Evolutionary conservation across 805 yeast species (phyloP), one percentile per base, ranked within the genome.

Genomic region (Yarrowia sp.): DNA sequence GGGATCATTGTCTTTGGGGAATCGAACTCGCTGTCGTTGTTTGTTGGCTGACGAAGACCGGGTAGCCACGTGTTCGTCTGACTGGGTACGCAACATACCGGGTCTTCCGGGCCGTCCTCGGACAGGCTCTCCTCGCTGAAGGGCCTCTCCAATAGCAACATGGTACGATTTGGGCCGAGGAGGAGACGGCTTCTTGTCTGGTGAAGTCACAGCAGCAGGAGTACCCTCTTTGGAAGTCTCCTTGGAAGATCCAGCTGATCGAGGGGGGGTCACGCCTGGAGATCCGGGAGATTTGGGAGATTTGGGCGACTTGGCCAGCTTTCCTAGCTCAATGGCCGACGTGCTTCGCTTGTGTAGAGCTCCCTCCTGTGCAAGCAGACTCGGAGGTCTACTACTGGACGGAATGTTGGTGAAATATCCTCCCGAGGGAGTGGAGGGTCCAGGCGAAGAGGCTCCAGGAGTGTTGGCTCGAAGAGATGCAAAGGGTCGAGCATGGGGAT

Each of bases 1-100:
- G 33, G 71, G 72, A 49, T 72, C 70, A 68, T 75, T 74, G 66
- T 69, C 74, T 17, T 64, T 73, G n/a, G 76, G 75, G 60, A 73
- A 73, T 5, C 75, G 71, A 15, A 73, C 76, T 30, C 76, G 60
- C 44, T 67, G 68, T 14, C 44, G 36, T 12, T 24, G 46, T 30
- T 39, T 53, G 60, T 38, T 55, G 20, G 50, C 42, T 7, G 49
- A 44, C 9, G 65, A 58, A 17, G 65, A 58, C 3, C 65, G 36
- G 3, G 55, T 47, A 19, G 66, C 14, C 17, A 61, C 44, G 14
- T 38, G 55, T 9, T 61, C 66, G 13, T 46, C 66, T 2, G 66
- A 61, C 36, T 61, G 66, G 4, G 55, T 61, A n/a, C 66, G 53
- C 66, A 58, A 43, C 64, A 58, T 58, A 0, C 50, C 64, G 4